These are phyloP conservation scores for Calycina herbarum DNA, from an alignment of 2,329 filamentous ascomycete species.

Conservation along the genomic window DNA sequence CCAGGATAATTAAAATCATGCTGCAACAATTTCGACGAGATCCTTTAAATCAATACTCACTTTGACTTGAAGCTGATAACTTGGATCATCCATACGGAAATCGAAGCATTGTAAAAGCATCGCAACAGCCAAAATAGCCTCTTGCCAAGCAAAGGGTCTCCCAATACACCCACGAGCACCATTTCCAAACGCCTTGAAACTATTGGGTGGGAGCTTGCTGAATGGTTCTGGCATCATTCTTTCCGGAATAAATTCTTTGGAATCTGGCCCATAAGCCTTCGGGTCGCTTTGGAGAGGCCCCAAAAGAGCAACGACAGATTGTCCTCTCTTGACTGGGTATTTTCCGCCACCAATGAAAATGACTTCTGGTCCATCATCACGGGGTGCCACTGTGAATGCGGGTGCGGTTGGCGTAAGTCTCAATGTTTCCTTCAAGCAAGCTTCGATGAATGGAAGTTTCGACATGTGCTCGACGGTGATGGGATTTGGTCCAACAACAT, in stretches of 20 bases:
- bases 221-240: conserved; percentile 72
- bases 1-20: background rate
- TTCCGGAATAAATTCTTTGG: conserved; percentile 66
- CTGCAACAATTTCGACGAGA: background rate
- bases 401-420: conserved; percentile 62
- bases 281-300: conserved; percentile 62
- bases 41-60: background rate
- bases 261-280: conserved; percentile 64
- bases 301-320: conserved; percentile 51
- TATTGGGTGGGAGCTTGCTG: conserved; percentile 60
- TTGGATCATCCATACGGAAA: conserved; percentile 60
- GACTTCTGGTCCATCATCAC: conserved; percentile 38
- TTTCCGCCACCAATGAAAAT: conserved; percentile 45
- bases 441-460: conserved; percentile 64
- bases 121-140: conserved; percentile 61
- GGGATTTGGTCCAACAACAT: conserved; percentile 48
- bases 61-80: conserved; percentile 56
- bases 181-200: conserved; percentile 76
- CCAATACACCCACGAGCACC: conserved; percentile 73
- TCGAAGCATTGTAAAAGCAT: conserved; percentile 72
- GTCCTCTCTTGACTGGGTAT: conserved; percentile 46
- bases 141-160: conserved; percentile 73
- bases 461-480: conserved; percentile 49
- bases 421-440: conserved; percentile 65
- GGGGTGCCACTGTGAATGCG: conserved; percentile 50